Conservation (phyloP, 148 eudicot species). For the Fagopyrum tataricum region DNA sequence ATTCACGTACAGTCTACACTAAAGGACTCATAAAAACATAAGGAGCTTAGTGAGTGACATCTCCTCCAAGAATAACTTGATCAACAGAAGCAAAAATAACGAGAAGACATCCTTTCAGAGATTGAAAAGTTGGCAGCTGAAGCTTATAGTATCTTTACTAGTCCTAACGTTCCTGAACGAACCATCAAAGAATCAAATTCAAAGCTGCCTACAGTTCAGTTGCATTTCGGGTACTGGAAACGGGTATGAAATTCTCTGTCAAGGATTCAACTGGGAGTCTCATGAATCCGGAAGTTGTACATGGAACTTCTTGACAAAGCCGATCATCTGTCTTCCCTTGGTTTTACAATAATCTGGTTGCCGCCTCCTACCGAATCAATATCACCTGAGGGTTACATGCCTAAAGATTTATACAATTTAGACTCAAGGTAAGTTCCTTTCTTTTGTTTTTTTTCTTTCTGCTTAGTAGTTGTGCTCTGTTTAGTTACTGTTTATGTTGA, state of each 20-base stretch:
- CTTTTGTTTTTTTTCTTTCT: neutral
- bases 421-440: slow-evolving; percentile 60
- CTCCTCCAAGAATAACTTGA: slow-evolving; percentile 55
- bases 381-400: slow-evolving; percentile 99
- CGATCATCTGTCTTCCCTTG: slow-evolving; percentile 59
- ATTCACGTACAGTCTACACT: slow-evolving; percentile 32
- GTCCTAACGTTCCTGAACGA: slow-evolving; percentile 38
- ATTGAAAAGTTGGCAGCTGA: slow-evolving; percentile 96
- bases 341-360: slow-evolving; percentile 87
- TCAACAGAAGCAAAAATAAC: slow-evolving; percentile 65
- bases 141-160: slow-evolving; percentile 83
- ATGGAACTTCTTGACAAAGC: slow-evolving; percentile 69
- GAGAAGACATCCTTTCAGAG: slow-evolving; percentile 80
- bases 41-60: slow-evolving; percentile 60
- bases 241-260: slow-evolving; percentile 79
- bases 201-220: slow-evolving; percentile 23
- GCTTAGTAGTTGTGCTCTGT: neutral
- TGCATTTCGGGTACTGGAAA: slow-evolving; percentile 75
- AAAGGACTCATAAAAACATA: slow-evolving; percentile 71
- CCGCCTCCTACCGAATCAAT: slow-evolving; percentile 98
- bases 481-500: too few relatives aligned
- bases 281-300: slow-evolving; percentile 88
- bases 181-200: slow-evolving; percentile 33
- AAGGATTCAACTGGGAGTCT: slow-evolving; percentile 99
- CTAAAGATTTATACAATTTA: slow-evolving; percentile 82